Evolutionary conservation across 306 rosid species (phyloP).

Genomic region (Lathyrus oleraceus): DNA sequence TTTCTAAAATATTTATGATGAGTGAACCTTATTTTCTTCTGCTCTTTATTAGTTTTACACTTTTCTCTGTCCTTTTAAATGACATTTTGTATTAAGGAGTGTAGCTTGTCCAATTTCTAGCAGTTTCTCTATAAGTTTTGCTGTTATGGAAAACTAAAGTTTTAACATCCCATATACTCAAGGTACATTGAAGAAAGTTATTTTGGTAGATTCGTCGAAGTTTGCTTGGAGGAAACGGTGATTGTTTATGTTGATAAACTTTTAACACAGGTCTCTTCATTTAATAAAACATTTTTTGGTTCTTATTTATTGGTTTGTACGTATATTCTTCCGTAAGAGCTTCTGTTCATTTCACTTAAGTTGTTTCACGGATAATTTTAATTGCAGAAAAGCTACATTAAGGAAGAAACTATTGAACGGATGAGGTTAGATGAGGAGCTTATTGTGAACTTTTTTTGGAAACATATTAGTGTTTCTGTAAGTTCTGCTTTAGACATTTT

Average conservation of each 20-base stretch:
- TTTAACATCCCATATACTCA: constrained; percentile 31
- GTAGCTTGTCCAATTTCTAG: no score
- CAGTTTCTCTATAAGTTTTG: neutral
- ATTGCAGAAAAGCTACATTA: constrained; percentile 77
- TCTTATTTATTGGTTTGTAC: constrained; percentile 16
- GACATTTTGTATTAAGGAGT: neutral
- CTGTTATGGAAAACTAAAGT: constrained; percentile 35
- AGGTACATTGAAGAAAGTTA: constrained; percentile 99
- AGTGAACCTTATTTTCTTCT: no score
- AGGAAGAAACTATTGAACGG: constrained; percentile 93
- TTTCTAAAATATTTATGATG: no score
- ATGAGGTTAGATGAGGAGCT: constrained; percentile 98
- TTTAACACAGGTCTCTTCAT: constrained; percentile 67
- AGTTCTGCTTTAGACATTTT: constrained; percentile 41
- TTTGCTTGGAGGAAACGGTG: constrained; percentile 93
- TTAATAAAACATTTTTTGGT: neutral
- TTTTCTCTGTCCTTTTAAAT: no score
- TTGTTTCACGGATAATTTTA: constrained; percentile 31
- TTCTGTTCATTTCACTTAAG: constrained; percentile 30
- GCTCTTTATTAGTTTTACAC: no score
- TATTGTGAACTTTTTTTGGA: constrained; percentile 92
- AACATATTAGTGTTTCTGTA: constrained; percentile 82
- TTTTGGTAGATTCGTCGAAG: constrained; percentile 95
- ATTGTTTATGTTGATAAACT: constrained; percentile 87
- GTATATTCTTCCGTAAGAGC: constrained; percentile 23